Evolutionary conservation across 2,329 filamentous ascomycete genomes (phyloP).

Genomic region (Blumeriella jaapii): DNA sequence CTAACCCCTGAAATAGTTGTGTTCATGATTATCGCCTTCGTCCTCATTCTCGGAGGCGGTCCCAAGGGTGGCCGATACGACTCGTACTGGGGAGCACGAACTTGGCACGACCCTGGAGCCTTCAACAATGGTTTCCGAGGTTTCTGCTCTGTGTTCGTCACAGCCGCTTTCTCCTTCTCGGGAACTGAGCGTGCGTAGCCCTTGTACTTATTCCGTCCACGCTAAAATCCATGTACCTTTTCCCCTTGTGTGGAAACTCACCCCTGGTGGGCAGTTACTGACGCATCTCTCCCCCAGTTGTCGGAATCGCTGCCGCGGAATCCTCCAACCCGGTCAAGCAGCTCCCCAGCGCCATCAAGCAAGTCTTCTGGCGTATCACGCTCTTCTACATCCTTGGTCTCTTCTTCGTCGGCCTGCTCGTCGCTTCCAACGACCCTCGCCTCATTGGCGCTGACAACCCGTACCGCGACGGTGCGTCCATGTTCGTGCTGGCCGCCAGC

Average conservation of each 20-base stretch:
- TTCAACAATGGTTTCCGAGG: slow-evolving; percentile 74
- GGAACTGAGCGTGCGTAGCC: too few species aligned
- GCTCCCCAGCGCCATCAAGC: slow-evolving; percentile 75
- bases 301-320: slow-evolving; percentile 65
- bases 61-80: slow-evolving; percentile 4
- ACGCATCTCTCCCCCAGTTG: too few species aligned
- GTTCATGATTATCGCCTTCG: slow-evolving; percentile 7
- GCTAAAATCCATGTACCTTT: background rate
- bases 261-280: too few species aligned
- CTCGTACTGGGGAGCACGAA: slow-evolving; percentile 4
- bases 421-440: slow-evolving; percentile 2
- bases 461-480: slow-evolving; percentile 4
- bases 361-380: slow-evolving; percentile 86
- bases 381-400: slow-evolving; percentile 75
- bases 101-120: slow-evolving; percentile 30
- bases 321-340: slow-evolving; percentile 66
- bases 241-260: too few species aligned
- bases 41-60: slow-evolving; percentile 5
- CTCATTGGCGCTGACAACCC: slow-evolving; percentile 6
- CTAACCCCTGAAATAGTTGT: background rate
- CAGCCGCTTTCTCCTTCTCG: slow-evolving; percentile 63
- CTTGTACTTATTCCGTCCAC: background rate
- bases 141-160: slow-evolving; percentile 63
- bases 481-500: slow-evolving; percentile 5
- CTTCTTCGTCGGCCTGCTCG: slow-evolving; percentile 34